Conservation (phyloP, 225 moss, liverwort and hornwort genomes). For the Anthoceros angustus region DNA sequence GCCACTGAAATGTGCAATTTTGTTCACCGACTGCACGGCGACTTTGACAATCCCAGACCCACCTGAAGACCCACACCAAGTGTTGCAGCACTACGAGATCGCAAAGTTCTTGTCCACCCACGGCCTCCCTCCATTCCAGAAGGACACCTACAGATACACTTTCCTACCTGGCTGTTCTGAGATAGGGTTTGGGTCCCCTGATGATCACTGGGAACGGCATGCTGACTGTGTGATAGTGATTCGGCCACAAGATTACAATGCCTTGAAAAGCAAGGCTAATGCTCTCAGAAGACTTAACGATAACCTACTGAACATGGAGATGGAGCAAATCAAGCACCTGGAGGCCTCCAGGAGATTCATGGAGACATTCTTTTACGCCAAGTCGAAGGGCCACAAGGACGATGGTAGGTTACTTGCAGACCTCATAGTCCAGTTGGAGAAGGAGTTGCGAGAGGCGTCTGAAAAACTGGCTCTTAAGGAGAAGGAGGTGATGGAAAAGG, state of each 20-base stretch:
- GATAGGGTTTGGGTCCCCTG: neutral
- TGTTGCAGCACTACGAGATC: neutral
- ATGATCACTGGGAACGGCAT: constrained; percentile 3
- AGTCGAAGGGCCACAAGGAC: neutral
- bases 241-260: constrained; percentile 1
- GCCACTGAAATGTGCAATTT: neutral
- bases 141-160: neutral
- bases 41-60: neutral
- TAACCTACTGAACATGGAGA: neutral
- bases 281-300: neutral
- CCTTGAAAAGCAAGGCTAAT: neutral
- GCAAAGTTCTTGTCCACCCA: neutral
- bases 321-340: constrained; percentile 2
- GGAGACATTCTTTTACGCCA: neutral
- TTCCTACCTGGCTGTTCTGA: neutral
- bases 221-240: neutral
- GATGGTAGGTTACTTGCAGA: neutral
- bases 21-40: neutral
- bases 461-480: neutral
- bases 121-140: neutral
- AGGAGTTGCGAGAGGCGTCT: neutral
- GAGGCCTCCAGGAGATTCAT: constrained; percentile 3
- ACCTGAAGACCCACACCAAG: constrained; percentile 1
- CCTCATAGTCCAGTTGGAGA: neutral
- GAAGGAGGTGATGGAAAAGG: constrained; percentile 3